These are phyloP conservation scores for Triangularia setosa DNA, from an alignment of 2,329 filamentous ascomycete genomes.

Conservation along the genomic window DNA sequence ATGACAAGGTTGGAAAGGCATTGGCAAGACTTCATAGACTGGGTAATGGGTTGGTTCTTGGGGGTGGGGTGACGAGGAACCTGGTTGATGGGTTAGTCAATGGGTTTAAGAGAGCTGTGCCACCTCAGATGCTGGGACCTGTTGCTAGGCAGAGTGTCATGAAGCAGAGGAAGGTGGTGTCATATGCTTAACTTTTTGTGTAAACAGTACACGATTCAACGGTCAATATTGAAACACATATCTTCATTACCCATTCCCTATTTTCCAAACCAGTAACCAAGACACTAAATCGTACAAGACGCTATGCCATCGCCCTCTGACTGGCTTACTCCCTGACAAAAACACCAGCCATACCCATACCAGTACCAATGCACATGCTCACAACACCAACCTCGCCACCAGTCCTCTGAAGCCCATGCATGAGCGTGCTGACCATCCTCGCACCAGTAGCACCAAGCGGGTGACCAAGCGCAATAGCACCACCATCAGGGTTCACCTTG, in stretches of 20 bases:
- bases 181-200: neutral
- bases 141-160: neutral
- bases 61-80: constrained; percentile 40
- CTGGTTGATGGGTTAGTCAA: constrained; percentile 37
- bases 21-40: constrained; percentile 35
- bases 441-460: constrained; percentile 86
- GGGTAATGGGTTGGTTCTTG: constrained; percentile 40
- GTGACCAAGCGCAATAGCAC: constrained; percentile 91
- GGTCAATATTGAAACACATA: neutral
- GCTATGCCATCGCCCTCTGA: neutral
- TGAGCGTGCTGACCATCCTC: constrained; percentile 69
- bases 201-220: neutral
- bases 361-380: constrained; percentile 84
- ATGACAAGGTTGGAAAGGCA: constrained; percentile 39
- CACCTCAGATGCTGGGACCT: neutral
- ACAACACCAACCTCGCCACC: constrained; percentile 77
- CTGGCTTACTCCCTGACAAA: constrained; percentile 31
- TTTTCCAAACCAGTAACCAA: neutral
- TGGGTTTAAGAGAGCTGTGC: constrained; percentile 27
- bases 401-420: constrained; percentile 62
- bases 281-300: constrained; percentile 3
- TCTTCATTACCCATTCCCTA: neutral
- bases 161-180: neutral
- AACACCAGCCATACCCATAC: constrained; percentile 61
- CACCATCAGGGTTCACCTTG: constrained; percentile 85